These are phyloP conservation scores for Talaromyces verruculosus DNA, from an alignment of 2,329 filamentous ascomycete genomes.

Conservation along the genomic window DNA sequence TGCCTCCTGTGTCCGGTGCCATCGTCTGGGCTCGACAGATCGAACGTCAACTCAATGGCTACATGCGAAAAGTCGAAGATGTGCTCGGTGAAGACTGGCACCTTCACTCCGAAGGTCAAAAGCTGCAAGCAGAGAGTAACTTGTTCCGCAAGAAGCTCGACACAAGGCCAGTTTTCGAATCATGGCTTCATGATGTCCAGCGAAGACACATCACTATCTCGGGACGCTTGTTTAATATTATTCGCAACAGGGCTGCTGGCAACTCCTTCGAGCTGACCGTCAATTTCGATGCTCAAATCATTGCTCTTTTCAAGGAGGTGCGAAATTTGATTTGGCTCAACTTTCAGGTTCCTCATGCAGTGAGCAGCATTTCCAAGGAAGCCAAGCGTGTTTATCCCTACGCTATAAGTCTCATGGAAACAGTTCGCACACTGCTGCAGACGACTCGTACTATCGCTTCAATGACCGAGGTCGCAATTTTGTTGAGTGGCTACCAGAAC, in stretches of 20 bases:
- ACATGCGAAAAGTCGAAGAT: constrained; percentile 99
- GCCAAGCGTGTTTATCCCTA: constrained; percentile 98
- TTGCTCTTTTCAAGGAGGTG: constrained; percentile 97
- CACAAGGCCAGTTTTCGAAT: constrained; percentile 88
- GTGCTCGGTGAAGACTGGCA: constrained; percentile 94
- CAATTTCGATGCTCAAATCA: constrained; percentile 96
- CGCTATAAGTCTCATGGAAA: constrained; percentile 97
- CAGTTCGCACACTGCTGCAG: constrained; percentile 88
- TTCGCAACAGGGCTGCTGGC: constrained; percentile 82
- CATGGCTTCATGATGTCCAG: constrained; percentile 89
- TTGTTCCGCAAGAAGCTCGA: constrained; percentile 96
- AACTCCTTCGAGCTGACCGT: constrained; percentile 85
- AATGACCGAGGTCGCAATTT: constrained; percentile 82
- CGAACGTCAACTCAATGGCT: constrained; percentile 88
- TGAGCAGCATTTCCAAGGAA: constrained; percentile 95
- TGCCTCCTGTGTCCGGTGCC: constrained; percentile 92
- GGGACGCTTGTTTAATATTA: constrained; percentile 87
- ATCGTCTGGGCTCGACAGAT: constrained; percentile 99
- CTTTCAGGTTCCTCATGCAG: constrained; percentile 88
- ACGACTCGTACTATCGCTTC: constrained; percentile 79
- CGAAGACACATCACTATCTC: constrained; percentile 87
- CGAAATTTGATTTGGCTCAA: constrained; percentile 94
- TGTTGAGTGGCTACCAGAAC: constrained; percentile 88
- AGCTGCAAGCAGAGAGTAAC: constrained; percentile 85
- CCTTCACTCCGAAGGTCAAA: constrained; percentile 90